phyloP scores from a whole-genome alignment of 2,329 filamentous ascomycete genomes.

The Fusarium sp. region DNA sequence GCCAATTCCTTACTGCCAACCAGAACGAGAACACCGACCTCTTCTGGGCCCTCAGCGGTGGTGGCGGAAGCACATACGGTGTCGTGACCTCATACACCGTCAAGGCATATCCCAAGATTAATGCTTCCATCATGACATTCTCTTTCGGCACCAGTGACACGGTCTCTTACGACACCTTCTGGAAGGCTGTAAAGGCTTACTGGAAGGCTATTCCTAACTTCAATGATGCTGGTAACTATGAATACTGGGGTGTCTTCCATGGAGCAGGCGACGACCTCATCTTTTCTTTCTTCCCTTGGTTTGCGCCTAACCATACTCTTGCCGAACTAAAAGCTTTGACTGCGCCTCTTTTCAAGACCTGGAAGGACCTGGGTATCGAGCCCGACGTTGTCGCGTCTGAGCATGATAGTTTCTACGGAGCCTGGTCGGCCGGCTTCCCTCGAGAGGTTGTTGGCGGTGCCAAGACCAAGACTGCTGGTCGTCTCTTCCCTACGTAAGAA shows the following conservation, averaged over 20 bases:
- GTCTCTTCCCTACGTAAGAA: constrained; percentile 35
- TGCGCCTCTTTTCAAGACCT: constrained; percentile 24
- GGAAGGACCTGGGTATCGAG: constrained; percentile 22
- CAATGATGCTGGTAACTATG: constrained; percentile 35
- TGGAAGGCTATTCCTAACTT: constrained; percentile 27
- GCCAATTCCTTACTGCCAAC: constrained; percentile 28
- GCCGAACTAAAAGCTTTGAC: constrained; percentile 18
- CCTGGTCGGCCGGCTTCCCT: constrained; percentile 38
- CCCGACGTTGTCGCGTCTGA: constrained; percentile 23
- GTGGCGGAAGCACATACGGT: constrained; percentile 52
- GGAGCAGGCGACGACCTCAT: constrained; percentile 10
- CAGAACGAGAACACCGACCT: constrained; percentile 40
- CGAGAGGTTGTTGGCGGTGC: constrained; percentile 26
- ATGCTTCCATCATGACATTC: constrained; percentile 37
- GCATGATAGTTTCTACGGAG: constrained; percentile 30
- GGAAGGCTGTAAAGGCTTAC: constrained; percentile 31
- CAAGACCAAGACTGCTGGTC: constrained; percentile 34
- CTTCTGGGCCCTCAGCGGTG: constrained; percentile 54
- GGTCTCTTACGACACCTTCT: constrained; percentile 30
- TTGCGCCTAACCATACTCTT: constrained; percentile 34
- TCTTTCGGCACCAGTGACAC: constrained; percentile 27
- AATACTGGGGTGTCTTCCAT: constrained; percentile 38
- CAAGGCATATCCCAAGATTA: constrained; percentile 51
- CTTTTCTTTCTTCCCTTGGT: constrained; percentile 39
- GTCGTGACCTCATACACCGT: constrained; percentile 49